Evolutionary conservation across 2,329 filamentous ascomycete species (phyloP).

Genomic region (Ascochyta lentis): DNA sequence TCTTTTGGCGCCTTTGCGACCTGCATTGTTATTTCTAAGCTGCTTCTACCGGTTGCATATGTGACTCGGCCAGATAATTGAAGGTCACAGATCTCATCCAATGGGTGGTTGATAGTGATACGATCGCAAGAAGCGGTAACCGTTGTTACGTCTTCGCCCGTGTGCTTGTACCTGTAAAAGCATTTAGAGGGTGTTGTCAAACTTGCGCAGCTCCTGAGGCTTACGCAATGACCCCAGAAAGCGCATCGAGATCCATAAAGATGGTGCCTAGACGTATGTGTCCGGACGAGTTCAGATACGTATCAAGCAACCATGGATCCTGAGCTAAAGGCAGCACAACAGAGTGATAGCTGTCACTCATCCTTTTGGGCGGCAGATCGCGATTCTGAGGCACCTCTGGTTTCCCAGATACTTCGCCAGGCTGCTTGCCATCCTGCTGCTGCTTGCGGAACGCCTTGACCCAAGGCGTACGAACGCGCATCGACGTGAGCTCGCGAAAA

Average conservation of each 20-base stretch:
- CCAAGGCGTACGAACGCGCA: conserved; percentile 67
- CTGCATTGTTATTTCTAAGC: conserved; percentile 76
- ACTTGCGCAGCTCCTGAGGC: conserved; percentile 62
- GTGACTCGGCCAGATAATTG: conserved; percentile 73
- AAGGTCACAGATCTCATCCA: conserved; percentile 79
- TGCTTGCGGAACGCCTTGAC: conserved; percentile 68
- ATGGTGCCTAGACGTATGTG: conserved; percentile 75
- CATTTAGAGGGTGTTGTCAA: conserved; percentile 22
- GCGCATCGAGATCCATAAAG: conserved; percentile 80
- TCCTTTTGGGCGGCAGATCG: conserved; percentile 69
- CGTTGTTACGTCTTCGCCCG: conserved; percentile 67
- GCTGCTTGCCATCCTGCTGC: conserved; percentile 48
- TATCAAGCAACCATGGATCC: conserved; percentile 79
- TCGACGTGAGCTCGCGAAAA: conserved; percentile 59
- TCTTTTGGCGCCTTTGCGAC: conserved; percentile 70
- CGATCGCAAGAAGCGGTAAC: conserved; percentile 70
- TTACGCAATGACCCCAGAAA: conserved; percentile 74
- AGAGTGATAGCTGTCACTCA: conserved; percentile 74
- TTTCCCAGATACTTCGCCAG: conserved; percentile 39
- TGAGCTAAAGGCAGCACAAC: conserved; percentile 73
- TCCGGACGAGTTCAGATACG: conserved; percentile 77
- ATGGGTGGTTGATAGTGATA: conserved; percentile 71
- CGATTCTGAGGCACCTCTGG: conserved; percentile 54
- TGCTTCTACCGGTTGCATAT: conserved; percentile 75
- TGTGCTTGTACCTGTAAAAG: conserved; percentile 66